Evolutionary conservation across 345 rosid species (phyloP).

Genomic region (Angophora floribunda): DNA sequence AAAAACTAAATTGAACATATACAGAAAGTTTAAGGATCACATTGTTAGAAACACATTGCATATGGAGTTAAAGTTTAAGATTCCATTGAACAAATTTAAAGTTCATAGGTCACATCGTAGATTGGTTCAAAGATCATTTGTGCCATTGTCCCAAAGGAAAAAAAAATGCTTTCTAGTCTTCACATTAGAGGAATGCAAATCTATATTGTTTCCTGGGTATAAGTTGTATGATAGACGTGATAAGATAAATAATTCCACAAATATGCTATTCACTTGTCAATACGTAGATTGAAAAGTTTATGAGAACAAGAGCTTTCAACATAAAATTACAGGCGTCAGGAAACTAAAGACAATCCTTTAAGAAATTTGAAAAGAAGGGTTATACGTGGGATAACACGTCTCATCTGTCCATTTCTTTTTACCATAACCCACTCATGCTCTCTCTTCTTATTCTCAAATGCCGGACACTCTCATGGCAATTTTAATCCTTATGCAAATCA

Average conservation of each 20-base stretch:
- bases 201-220: fast-evolving
- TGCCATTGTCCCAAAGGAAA: not conserved
- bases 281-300: not conserved
- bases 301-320: not conserved
- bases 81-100: too few relatives aligned
- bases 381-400: fast-evolving
- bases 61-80: fast-evolving
- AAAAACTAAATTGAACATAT: fast-evolving
- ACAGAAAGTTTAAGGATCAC: fast-evolving
- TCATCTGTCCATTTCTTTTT: not conserved
- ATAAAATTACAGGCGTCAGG: too few relatives aligned
- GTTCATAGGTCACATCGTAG: fast-evolving
- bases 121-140: fast-evolving
- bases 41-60: fast-evolving
- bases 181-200: not conserved
- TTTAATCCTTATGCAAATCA: not conserved
- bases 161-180: not conserved
- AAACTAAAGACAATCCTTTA: not conserved
- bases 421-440: not conserved
- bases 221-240: too few relatives aligned
- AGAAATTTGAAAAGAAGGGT: not conserved
- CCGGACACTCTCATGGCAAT: not conserved
- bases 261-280: not conserved
- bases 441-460: not conserved
- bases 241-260: not conserved